phyloP scores from a whole-genome alignment of 2,329 filamentous ascomycete species.

The Alternaria gansuensis region DNA sequence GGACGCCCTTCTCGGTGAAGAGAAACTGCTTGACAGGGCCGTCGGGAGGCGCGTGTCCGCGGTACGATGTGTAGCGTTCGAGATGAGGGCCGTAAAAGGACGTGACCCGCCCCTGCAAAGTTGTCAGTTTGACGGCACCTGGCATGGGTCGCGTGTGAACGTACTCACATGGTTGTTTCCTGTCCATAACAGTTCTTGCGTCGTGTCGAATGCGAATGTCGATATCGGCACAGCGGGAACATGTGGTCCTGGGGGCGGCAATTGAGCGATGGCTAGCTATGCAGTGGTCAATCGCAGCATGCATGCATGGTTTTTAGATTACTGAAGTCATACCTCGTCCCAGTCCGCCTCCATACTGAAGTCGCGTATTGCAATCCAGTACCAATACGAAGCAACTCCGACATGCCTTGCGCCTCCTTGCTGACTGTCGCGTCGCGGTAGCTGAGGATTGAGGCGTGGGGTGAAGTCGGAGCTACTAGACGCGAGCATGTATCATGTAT shows the following conservation, averaged over 20 bases:
- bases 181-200: slow-evolving; percentile 89
- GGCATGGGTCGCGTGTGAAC: slow-evolving; percentile 14
- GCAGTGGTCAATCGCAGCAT: slow-evolving; percentile 24
- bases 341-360: slow-evolving; percentile 62
- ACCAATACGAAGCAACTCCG: slow-evolving; percentile 25
- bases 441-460: slow-evolving; percentile 27
- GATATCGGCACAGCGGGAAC: slow-evolving; percentile 73
- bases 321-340: slow-evolving; percentile 55
- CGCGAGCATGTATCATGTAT: slow-evolving; percentile 31
- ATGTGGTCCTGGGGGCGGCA: slow-evolving; percentile 78
- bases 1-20: slow-evolving; percentile 88
- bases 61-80: slow-evolving; percentile 89
- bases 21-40: slow-evolving; percentile 86
- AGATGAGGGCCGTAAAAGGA: slow-evolving; percentile 89
- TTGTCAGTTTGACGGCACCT: slow-evolving; percentile 20
- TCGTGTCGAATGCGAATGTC: slow-evolving; percentile 86
- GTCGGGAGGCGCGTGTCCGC: slow-evolving; percentile 76
- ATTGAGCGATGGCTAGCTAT: slow-evolving; percentile 81
- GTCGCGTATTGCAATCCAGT: slow-evolving; percentile 35
- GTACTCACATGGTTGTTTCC: slow-evolving; percentile 84
- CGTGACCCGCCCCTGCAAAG: slow-evolving; percentile 78
- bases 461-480: slow-evolving; percentile 35
- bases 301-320: background rate
- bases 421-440: slow-evolving; percentile 32
- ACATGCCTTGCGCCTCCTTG: slow-evolving; percentile 41